These are phyloP conservation scores for Penstemon newberryi DNA, from an alignment of 257 asterid species.

Conservation along the genomic window DNA sequence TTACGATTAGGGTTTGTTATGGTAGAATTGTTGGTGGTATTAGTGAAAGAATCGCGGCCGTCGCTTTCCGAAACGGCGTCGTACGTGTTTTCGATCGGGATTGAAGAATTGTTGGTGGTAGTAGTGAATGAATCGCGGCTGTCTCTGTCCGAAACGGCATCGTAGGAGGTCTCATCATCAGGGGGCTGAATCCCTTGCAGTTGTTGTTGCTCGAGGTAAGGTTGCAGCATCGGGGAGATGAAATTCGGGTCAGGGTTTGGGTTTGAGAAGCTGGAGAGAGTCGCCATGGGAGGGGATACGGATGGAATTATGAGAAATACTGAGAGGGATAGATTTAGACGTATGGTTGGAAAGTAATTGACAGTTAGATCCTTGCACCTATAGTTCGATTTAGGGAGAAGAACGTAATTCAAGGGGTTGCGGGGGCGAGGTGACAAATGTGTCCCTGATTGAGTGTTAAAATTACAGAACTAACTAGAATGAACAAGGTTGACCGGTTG, in stretches of 20 bases:
- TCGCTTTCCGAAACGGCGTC: conserved; percentile 31
- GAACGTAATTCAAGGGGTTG: neutral
- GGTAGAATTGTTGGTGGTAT: conserved; percentile 10
- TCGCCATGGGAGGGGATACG: conserved; percentile 40
- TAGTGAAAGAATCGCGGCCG: conserved; percentile 13
- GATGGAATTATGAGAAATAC: conserved; percentile 26
- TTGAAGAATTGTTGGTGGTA: conserved; percentile 8
- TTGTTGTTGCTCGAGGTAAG: conserved; percentile 54
- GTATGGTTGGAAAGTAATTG: neutral
- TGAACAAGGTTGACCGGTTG: no score
- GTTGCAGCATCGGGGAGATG: conserved; percentile 56
- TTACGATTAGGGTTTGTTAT: conserved; percentile 33
- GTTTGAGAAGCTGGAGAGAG: conserved; percentile 43
- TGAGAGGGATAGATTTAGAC: conserved; percentile 10
- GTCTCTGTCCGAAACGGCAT: conserved; percentile 27
- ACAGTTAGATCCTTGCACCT: conserved; percentile 8
- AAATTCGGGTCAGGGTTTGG: conserved; percentile 40
- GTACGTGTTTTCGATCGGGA: neutral
- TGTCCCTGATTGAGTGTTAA: conserved; percentile 24
- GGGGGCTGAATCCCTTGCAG: conserved; percentile 32
- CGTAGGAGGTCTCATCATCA: conserved; percentile 30
- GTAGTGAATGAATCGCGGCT: conserved; percentile 16
- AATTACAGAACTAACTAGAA: no score
- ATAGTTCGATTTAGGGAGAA: neutral
- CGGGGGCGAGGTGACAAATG: neutral